These are phyloP conservation scores for Bocquillonia castaneifolia DNA, from an alignment of 441 rosid genomes.

Conservation along the genomic window DNA sequence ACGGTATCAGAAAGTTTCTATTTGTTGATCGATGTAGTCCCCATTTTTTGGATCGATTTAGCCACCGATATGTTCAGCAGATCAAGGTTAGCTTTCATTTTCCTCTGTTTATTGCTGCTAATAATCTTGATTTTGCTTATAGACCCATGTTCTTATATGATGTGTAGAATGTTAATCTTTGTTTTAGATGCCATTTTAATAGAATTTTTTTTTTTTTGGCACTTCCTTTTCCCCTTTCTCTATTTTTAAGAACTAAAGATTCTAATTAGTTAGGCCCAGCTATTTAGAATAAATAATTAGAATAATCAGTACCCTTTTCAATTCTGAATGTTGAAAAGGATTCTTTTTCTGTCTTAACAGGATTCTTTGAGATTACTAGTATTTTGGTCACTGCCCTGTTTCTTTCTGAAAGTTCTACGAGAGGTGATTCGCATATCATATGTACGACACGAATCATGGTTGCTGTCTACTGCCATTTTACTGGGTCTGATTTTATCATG, in stretches of 20 bases:
- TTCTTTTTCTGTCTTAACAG: conserved; percentile 32
- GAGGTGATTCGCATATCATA: conserved; percentile 54
- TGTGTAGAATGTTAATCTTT: not conserved
- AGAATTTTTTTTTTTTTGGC: too few species aligned
- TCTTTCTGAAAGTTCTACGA: conserved; percentile 54
- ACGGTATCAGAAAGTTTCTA: conserved; percentile 64
- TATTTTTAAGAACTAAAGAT: too few species aligned
- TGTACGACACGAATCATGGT: conserved; percentile 55
- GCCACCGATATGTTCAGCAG: conserved; percentile 47
- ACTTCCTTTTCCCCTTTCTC: too few species aligned
- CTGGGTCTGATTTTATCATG: conserved; percentile 57
- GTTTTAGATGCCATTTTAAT: not conserved
- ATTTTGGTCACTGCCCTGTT: conserved; percentile 72
- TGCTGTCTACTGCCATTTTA: conserved; percentile 56
- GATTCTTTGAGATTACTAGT: conserved; percentile 59
- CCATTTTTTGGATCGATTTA: conserved; percentile 41
- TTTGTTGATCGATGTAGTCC: conserved; percentile 72
- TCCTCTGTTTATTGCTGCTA: not conserved
- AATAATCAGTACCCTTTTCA: not conserved
- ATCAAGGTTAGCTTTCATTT: conserved; percentile 38
- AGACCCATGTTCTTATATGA: not conserved
- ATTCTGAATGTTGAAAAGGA: not conserved
- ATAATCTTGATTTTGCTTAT: not conserved
- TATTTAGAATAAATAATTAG: too few species aligned
- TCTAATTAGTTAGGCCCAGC: too few species aligned